Base-by-base conservation (phyloP, 352 stramenopile species). In the Paralagenidium karlingii region DNA sequence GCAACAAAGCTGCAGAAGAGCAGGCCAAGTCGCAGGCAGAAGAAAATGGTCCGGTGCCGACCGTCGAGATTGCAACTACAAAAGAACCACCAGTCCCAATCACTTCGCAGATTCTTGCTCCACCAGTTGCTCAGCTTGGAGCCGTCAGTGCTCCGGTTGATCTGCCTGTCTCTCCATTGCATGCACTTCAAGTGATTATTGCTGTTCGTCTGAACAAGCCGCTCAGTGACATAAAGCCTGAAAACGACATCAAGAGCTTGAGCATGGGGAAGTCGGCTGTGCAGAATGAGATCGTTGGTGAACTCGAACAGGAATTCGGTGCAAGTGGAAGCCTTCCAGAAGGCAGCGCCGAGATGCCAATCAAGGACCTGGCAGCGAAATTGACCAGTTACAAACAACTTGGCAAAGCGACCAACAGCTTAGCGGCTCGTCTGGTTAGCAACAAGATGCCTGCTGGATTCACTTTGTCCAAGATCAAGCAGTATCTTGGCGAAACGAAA, bases 241-340 rank as follows among this genome's bases (percentile, higher is more conserved):
- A 82, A 18, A 75, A 76, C 8, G 68, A 83, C 22, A 59, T 94
- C 12, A 86, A 91, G 56, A 76, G 63, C 10, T 58, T 92, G 2
- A 86, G 62, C 11, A 77, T 67, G 19, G 81, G 81, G 28, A 92
- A 94, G 49, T 89, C 71, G 27, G 81, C 81, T 10, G 58, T 88
- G 9, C 78, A 91, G 56, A 94, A 94, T 43, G 81, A 94, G 41
- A 83, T 92, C 31, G 62, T 89, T 33, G 81, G 81, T 13, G 81
- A 94, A 30, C 44, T 94, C 5, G 78, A 85, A 43, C 86, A 87
- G 51, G 81, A 94, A 43, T 93, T 94, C 18, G 78, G 76, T 19
- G 74, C 63, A 15, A 63, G 60, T 40, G 30, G 30, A 36, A 36
- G 16, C 16, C 57, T 73, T 24, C 66, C 71, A 15, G 75, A 92